Evolutionary conservation across 331 rosid species (phyloP), one percentile per base, ranked within the genome.

Genomic region (Erythrophleum ivorense): DNA sequence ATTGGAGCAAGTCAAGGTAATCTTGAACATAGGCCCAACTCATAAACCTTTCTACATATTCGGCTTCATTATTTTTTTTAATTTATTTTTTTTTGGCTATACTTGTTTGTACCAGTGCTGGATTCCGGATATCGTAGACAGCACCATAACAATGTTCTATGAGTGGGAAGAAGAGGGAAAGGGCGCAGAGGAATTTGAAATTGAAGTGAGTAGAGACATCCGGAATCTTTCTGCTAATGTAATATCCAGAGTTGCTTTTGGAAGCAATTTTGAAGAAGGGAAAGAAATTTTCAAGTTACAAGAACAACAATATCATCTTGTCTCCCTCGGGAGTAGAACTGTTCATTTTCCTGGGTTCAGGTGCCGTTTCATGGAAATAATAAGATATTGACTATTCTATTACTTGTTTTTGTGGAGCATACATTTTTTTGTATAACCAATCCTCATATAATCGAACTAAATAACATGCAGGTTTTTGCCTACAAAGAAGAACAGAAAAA

Each of bases 181-280:
- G 49, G 91, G 71, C 33, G 80, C 60, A 52, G 89, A 89, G 6
- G 95, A 91, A 70, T 89, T 92, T 74, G 92, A 92, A 71, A 81
- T 88, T 59, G 95, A 91, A 18, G 87, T 88, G 78, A 83, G 85
- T 62, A 79, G 75, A 75, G 85, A 82, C 18, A 33, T 88, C 57
- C 90, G 84, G 18, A 48, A 72, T 8, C 88, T 92, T 49, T 80
- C 91, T 0, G 90, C 92, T 0, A 94, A 91, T 40, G 52, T 92
- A 43, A 86, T 92, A 69, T 89, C 94, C 16, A 86, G 76, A 84
- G 88, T 89, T 2, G 92, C 92, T 21, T 92, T 91, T n/a, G 92
- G 94, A 70, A 89, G 97, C 62, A 88, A 84, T 80, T 92, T 82
- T 59, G 89, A 91, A 83, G 89, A 91, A 72, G 97, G 94, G 24